Conservation (phyloP, 1,284 basidiomycete genomes). For the Ceratobasidium sp. region DNA sequence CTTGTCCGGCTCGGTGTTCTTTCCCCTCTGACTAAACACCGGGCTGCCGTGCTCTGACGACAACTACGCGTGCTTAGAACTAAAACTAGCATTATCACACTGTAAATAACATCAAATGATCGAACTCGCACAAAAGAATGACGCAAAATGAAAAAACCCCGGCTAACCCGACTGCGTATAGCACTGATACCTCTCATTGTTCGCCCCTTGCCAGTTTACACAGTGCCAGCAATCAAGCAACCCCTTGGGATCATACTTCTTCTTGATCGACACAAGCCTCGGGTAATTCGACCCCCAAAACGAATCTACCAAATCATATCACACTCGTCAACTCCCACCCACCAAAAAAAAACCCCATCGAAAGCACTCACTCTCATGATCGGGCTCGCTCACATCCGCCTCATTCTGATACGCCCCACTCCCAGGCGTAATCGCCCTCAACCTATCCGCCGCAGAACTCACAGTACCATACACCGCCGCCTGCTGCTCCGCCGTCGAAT, state of each 20-base stretch:
- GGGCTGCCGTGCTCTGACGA: neutral
- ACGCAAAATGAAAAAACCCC: neutral
- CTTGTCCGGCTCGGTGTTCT: neutral
- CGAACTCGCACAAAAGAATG: neutral
- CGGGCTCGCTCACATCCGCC: constrained; percentile 68
- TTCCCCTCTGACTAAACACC: neutral
- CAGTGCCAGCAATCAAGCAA: constrained; percentile 73
- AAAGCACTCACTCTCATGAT: constrained; percentile 52
- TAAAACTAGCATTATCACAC: neutral
- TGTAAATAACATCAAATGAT: neutral
- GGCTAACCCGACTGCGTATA: constrained; percentile 36
- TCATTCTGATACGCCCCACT: constrained; percentile 63
- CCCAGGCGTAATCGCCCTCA: constrained; percentile 40
- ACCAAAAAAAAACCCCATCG: too few species aligned
- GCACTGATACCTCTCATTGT: constrained; percentile 35
- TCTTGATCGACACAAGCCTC: constrained; percentile 64
- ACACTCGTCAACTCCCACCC: too few species aligned
- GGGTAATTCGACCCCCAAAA: constrained; percentile 71
- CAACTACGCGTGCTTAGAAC: neutral
- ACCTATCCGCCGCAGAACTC: constrained; percentile 44
- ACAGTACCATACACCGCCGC: constrained; percentile 43
- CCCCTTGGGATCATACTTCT: constrained; percentile 69
- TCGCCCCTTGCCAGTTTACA: constrained; percentile 50
- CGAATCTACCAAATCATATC: constrained; percentile 54
- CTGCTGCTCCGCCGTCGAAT: constrained; percentile 39